phyloP scores from a whole-genome alignment of 1,284 basidiomycete species.

The Trichosporon sp. region DNA sequence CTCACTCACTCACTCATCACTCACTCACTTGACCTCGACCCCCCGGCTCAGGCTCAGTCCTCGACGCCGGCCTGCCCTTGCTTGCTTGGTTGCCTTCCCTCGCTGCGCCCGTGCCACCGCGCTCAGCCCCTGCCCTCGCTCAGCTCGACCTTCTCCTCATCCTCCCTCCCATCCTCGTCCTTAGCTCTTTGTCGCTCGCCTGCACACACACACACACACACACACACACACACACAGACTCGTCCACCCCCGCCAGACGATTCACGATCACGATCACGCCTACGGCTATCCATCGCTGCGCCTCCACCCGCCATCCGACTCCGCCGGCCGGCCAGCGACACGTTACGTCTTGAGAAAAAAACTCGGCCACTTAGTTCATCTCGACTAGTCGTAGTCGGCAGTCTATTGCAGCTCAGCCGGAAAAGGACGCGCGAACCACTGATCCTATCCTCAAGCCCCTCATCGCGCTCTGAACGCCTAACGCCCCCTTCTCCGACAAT shows the following conservation, averaged over 20 bases:
- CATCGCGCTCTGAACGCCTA: constrained; percentile 1
- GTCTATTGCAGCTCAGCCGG: too few relatives aligned
- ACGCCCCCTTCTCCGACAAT: constrained; percentile 1
- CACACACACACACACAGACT: neutral
- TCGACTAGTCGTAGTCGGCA: too few relatives aligned
- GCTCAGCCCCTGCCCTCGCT: too few relatives aligned
- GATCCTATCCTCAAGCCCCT: neutral
- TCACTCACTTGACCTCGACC: too few relatives aligned
- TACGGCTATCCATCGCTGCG: neutral
- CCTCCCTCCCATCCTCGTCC: neutral
- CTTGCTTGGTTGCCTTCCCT: too few relatives aligned
- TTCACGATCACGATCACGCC: neutral
- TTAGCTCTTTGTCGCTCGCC: too few relatives aligned
- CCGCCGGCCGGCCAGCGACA: neutral
- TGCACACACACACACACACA: too few relatives aligned
- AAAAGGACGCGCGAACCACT: neutral
- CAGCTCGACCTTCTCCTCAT: neutral
- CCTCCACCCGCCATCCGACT: neutral
- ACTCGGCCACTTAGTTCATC: neutral
- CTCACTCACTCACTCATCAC: too few relatives aligned
- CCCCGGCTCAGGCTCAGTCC: too few relatives aligned
- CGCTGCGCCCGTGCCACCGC: neutral
- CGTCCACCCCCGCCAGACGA: neutral
- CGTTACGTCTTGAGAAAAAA: neutral
- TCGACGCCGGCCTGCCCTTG: neutral